phyloP scores from a whole-genome alignment of 352 stramenopile genomes.

The Globisporangium echinulatum region DNA sequence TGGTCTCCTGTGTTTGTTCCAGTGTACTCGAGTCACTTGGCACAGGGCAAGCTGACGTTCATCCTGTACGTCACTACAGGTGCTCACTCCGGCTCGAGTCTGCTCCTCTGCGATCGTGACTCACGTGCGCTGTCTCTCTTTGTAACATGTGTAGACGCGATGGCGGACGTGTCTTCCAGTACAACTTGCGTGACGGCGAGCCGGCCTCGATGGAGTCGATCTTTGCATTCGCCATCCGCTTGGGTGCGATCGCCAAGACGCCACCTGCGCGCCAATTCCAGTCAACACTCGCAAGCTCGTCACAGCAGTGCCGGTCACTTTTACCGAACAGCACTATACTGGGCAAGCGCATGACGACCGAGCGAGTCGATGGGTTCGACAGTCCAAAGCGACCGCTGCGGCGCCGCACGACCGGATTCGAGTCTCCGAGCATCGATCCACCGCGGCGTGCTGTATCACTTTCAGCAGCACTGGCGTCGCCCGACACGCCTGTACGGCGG shows the following conservation, averaged over 20 bases:
- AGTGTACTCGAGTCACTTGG: constrained; percentile 63
- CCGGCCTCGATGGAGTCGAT: constrained; percentile 32
- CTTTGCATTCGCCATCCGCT: constrained; percentile 41
- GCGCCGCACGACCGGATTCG: constrained; percentile 24
- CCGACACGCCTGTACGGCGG: constrained; percentile 10
- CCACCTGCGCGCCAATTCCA: constrained; percentile 4
- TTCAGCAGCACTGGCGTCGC: background rate
- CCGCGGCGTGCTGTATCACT: constrained; percentile 3
- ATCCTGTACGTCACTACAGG: constrained; percentile 31
- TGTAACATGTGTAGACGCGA: constrained; percentile 29
- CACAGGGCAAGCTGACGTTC: constrained; percentile 57
- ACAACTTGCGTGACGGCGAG: constrained; percentile 48
- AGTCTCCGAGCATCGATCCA: constrained; percentile 18
- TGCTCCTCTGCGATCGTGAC: background rate
- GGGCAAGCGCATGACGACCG: constrained; percentile 4
- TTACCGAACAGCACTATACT: background rate
- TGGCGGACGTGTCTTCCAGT: constrained; percentile 42
- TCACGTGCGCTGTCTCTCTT: background rate
- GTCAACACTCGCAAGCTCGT: background rate
- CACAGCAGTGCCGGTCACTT: background rate
- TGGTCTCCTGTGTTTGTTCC: background rate
- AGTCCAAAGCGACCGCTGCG: constrained; percentile 19
- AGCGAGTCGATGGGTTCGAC: constrained; percentile 12
- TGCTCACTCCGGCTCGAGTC: background rate
- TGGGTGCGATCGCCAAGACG: constrained; percentile 41